Conservation (phyloP, 768 basidiomycete genomes). For the Glaciozyma antarctica region DNA sequence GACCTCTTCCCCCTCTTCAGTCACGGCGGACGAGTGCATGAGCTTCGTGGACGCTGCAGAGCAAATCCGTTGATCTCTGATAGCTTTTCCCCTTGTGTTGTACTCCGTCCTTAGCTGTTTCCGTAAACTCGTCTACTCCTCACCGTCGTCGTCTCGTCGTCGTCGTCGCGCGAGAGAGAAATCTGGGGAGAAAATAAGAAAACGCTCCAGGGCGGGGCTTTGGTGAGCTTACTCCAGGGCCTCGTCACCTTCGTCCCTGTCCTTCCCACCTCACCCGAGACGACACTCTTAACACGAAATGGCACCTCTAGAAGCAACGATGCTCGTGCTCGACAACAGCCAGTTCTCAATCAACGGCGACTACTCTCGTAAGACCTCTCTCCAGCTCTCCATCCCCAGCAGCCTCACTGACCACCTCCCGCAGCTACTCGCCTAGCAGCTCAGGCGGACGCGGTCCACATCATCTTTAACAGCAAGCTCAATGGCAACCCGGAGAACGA, state of each 20-base stretch:
- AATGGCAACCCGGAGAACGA: conserved; percentile 96
- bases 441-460: conserved; percentile 81
- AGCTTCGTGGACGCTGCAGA: conserved; percentile 26
- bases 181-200: no score
- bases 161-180: no score
- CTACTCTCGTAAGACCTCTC: conserved; percentile 54
- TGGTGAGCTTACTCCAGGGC: no score
- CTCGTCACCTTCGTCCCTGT: no score
- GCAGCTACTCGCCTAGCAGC: conserved; percentile 60
- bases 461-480: conserved; percentile 83
- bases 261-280: no score
- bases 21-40: conserved; percentile 28
- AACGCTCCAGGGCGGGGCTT: no score
- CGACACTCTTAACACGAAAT: no score
- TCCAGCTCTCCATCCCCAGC: background rate
- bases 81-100: background rate
- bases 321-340: conserved; percentile 96
- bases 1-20: background rate
- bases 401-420: background rate
- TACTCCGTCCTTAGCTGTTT: background rate
- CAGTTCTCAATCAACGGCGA: conserved; percentile 96
- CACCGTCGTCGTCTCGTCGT: no score
- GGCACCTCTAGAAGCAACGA: conserved; percentile 71
- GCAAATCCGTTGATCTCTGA: conserved; percentile 14
- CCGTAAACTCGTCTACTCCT: no score